Conservation (phyloP, 176 grass and related monocot species). For the Alopecurus myosuroides region DNA sequence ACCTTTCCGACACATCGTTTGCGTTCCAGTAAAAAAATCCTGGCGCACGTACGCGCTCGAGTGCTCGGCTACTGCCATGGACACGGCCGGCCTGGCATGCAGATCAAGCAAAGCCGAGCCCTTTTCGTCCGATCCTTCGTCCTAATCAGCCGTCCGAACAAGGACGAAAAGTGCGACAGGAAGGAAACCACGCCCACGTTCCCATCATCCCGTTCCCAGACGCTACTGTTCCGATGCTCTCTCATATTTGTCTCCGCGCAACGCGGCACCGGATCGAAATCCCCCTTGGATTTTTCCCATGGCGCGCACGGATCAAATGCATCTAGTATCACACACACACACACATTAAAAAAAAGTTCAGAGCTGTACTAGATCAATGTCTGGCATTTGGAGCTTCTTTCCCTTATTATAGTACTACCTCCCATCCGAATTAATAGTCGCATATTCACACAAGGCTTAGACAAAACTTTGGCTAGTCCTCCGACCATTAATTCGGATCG, state of each 20-base stretch:
- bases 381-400: not conserved
- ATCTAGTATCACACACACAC: no score
- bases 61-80: not conserved
- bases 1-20: not conserved
- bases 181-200: slow-evolving; percentile 17
- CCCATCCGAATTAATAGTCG: no score
- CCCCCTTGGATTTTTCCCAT: not conserved
- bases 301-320: no score
- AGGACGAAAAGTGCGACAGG: not conserved
- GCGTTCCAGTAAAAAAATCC: not conserved
- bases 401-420: no score
- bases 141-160: not conserved
- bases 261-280: not conserved
- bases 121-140: not conserved
- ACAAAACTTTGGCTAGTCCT: no score
- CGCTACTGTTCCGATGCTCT: not conserved
- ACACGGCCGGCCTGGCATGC: not conserved
- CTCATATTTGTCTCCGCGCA: slow-evolving; percentile 10
- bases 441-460: no score
- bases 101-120: slow-evolving; percentile 8
- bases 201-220: slow-evolving; percentile 6
- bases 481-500: no score
- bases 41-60: not conserved
- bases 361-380: not conserved
- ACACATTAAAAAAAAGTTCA: no score